Evolutionary conservation across 495 filamentous ascomycete genomes (phyloP), one percentile per base, ranked within the genome.

Genomic region (Penicillium canescens): DNA sequence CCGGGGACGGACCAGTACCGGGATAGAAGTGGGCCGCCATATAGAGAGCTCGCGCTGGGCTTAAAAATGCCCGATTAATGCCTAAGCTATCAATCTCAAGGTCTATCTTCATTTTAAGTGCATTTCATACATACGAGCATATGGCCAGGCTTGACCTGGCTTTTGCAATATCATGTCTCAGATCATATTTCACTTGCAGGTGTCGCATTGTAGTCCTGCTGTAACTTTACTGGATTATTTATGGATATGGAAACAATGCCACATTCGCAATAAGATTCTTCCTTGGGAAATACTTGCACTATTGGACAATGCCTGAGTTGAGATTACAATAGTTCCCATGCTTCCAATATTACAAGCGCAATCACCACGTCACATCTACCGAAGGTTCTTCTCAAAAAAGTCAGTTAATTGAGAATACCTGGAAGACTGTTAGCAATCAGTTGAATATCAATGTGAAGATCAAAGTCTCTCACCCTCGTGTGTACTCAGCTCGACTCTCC

Each of bases 401-500:
- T 67, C 70, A 0, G 70, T 73, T 35, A 75, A 10, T 51, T 78
- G 69, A 14, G 60, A 63, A 40, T 78, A 76, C 44, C 73, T 75
- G 26, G 31, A 36, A 37, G 9, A 26, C 3, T 13, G 42, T 59
- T 43, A 59, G 49, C 33, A 37, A 23, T 36, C 28, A 23, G 16
- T 38, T 6, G 38, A 9, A 41, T 3, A 1, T 8, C 9, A 21
- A 41, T 3, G 6, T 33, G 13, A n/a, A 9, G 12, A 24, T 6
- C 41, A 33, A 44, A 34, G 13, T 68, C 70, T 70, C 72, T 66
- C 61, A 81, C 71, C 81, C 83, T 31, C 78, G 76, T 54, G 70
- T 61, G 61, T 77, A 86, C 62, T 81, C 78, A 49, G 70, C 77
- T 52, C 60, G 56, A 46, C 75, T 78, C 37, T 71, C 73, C 55